phyloP scores from a whole-genome alignment of 2,329 filamentous ascomycete genomes.

The Fulvia fulva region DNA sequence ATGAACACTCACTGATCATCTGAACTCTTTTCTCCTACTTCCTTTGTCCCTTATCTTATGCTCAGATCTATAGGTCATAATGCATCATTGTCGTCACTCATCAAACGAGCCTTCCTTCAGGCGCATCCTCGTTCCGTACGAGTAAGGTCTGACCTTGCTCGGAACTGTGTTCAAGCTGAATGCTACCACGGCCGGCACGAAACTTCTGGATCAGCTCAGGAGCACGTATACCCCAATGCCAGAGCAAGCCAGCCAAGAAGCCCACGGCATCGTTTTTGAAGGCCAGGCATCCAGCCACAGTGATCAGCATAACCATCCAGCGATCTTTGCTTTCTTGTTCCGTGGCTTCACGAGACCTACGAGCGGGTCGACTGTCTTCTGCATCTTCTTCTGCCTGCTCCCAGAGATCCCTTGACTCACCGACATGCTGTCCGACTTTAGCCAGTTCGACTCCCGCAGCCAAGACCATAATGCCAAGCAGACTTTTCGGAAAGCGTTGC shows the following conservation, averaged over 20 bases:
- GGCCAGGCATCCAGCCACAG: slow-evolving; percentile 73
- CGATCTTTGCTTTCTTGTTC: slow-evolving; percentile 68
- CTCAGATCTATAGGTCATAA: background rate
- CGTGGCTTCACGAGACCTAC: slow-evolving; percentile 52
- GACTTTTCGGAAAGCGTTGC: slow-evolving; percentile 65
- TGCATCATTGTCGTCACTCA: background rate
- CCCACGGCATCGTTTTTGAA: slow-evolving; percentile 89
- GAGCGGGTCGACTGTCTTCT: slow-evolving; percentile 26
- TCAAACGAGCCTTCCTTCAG: slow-evolving; percentile 4
- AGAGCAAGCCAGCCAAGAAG: slow-evolving; percentile 76
- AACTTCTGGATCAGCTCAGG: slow-evolving; percentile 17
- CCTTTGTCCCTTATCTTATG: background rate
- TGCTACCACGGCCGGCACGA: slow-evolving; percentile 12
- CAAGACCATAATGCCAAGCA: slow-evolving; percentile 85
- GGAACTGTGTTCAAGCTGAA: slow-evolving; percentile 14
- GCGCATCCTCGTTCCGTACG: slow-evolving; percentile 2
- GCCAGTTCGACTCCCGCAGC: slow-evolving; percentile 84
- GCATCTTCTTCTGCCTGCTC: slow-evolving; percentile 39
- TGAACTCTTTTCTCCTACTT: background rate
- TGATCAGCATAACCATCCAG: slow-evolving; percentile 89
- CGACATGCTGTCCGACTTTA: slow-evolving; percentile 78
- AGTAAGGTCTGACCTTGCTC: slow-evolving; percentile 16
- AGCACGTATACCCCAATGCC: slow-evolving; percentile 62
- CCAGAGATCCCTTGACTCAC: slow-evolving; percentile 62
- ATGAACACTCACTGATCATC: background rate